Percentiles rank a stretch among this genome's conserved stretches.
These are phyloP conservation scores for Euphorbia tirucalli DNA, from an alignment of 345 rosid species.

Conservation along the genomic window DNA sequence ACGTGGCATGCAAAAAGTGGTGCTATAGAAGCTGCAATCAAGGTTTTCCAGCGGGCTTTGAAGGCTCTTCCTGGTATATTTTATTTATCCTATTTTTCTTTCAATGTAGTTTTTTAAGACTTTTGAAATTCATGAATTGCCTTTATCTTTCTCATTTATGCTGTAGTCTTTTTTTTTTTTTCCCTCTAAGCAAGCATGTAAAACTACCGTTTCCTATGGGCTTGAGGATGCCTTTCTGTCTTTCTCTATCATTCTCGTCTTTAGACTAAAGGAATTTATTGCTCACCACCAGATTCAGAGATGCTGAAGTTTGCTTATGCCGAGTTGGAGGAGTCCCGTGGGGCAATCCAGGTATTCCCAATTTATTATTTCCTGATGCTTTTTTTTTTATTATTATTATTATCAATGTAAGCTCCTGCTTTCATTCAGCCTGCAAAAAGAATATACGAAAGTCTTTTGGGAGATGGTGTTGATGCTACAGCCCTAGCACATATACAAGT, in stretches of 20 bases:
- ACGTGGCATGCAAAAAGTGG: constrained; percentile 91
- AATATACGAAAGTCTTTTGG: constrained; percentile 72
- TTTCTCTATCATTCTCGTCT: not conserved
- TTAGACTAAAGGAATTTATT: constrained; percentile 1
- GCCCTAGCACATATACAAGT: constrained; percentile 88
- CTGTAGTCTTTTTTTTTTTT: not conserved
- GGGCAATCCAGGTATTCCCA: constrained; percentile 61
- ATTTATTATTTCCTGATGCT: not conserved
- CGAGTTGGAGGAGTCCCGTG: constrained; percentile 91
- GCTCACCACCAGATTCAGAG: constrained; percentile 59
- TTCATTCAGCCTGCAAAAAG: constrained; percentile 76
- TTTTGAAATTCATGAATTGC: not conserved
- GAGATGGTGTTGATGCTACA: constrained; percentile 51
- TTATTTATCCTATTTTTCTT: constrained; percentile 18
- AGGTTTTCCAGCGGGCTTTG: constrained; percentile 92
- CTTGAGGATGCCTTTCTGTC: not conserved
- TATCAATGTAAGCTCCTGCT: constrained; percentile 23
- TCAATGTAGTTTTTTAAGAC: constrained; percentile 1
- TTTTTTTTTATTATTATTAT: too few relatives aligned
- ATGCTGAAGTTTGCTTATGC: constrained; percentile 91
- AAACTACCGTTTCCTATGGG: not conserved
- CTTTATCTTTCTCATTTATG: not conserved
- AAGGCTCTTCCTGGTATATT: constrained; percentile 90
- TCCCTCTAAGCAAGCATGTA: not conserved
- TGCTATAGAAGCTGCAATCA: constrained; percentile 76